Evolutionary conservation across 176 grass and related monocot genomes (phyloP).

Genomic region (Neostapfia colusana): DNA sequence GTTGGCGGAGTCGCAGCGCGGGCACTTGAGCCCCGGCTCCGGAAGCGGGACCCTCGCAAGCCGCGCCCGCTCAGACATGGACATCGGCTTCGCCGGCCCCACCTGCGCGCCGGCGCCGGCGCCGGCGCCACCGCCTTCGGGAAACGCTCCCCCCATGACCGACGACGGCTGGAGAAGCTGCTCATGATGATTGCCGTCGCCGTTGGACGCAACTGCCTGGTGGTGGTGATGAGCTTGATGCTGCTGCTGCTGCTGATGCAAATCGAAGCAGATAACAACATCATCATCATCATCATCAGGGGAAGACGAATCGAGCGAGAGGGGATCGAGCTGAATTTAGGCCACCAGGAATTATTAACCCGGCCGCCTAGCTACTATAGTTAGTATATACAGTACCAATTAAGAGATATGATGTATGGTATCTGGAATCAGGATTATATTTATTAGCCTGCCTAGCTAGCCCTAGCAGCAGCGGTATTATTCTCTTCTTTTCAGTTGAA

Average conservation of each 20-base stretch:
- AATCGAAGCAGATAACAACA: neutral
- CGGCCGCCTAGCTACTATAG: too few species aligned
- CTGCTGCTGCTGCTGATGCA: constrained; percentile 8
- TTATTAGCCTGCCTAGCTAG: constrained; percentile 26
- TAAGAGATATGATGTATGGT: neutral
- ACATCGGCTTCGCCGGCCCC: constrained; percentile 48
- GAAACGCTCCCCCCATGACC: constrained; percentile 37
- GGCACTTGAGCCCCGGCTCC: constrained; percentile 85
- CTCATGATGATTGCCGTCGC: constrained; percentile 14
- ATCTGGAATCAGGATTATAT: constrained; percentile 47
- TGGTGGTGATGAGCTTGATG: constrained; percentile 55
- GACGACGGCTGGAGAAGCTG: constrained; percentile 48
- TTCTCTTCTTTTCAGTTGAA: constrained; percentile 25
- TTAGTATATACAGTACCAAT: constrained; percentile 42
- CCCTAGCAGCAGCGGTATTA: constrained; percentile 35
- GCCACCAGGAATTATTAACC: too few species aligned
- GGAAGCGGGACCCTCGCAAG: constrained; percentile 65
- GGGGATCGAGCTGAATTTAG: too few species aligned
- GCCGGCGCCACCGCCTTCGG: constrained; percentile 10
- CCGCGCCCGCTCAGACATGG: constrained; percentile 62
- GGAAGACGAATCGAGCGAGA: neutral
- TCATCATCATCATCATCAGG: neutral
- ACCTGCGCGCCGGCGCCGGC: neutral
- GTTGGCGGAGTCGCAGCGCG: constrained; percentile 82
- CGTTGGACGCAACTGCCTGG: constrained; percentile 5